Conservation (phyloP, 208 protist species). For the Crithidia mellificae region DNA sequence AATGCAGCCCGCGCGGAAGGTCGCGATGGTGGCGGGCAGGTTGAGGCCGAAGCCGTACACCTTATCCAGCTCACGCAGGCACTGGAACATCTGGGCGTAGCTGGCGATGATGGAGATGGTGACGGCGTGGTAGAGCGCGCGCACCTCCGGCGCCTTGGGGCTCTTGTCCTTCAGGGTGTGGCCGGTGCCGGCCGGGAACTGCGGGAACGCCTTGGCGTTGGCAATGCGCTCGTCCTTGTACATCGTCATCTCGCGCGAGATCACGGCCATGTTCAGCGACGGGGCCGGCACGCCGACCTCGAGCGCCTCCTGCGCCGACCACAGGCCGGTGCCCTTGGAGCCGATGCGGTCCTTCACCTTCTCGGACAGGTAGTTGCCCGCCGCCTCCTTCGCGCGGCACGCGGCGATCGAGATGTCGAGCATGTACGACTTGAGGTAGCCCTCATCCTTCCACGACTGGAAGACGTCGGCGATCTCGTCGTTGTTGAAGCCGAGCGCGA, state of each 20-base stretch:
- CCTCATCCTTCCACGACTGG: slow-evolving; percentile 93
- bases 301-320: slow-evolving; percentile 94
- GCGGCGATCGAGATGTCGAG: slow-evolving; percentile 98
- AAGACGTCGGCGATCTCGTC: slow-evolving; percentile 94
- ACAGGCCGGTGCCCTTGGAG: slow-evolving; percentile 98
- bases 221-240: slow-evolving; percentile 91
- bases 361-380: slow-evolving; percentile 91
- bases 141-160: slow-evolving; percentile 53
- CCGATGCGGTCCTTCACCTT: slow-evolving; percentile 96
- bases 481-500: slow-evolving; percentile 86
- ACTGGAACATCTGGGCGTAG: slow-evolving; percentile 94
- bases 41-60: slow-evolving; percentile 87
- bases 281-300: slow-evolving; percentile 90
- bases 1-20: slow-evolving; percentile 92
- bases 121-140: slow-evolving; percentile 79
- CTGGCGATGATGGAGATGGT: slow-evolving; percentile 84
- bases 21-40: slow-evolving; percentile 88
- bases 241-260: slow-evolving; percentile 92
- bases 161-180: slow-evolving; percentile 47
- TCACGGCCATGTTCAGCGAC: slow-evolving; percentile 93
- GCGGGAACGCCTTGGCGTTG: slow-evolving; percentile 56
- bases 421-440: slow-evolving; percentile 96
- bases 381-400: slow-evolving; percentile 90
- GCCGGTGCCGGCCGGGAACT: slow-evolving; percentile 27
- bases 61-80: slow-evolving; percentile 88